Conservation (phyloP, 2,329 filamentous ascomycete genomes). For the Talaromyces sp. region DNA sequence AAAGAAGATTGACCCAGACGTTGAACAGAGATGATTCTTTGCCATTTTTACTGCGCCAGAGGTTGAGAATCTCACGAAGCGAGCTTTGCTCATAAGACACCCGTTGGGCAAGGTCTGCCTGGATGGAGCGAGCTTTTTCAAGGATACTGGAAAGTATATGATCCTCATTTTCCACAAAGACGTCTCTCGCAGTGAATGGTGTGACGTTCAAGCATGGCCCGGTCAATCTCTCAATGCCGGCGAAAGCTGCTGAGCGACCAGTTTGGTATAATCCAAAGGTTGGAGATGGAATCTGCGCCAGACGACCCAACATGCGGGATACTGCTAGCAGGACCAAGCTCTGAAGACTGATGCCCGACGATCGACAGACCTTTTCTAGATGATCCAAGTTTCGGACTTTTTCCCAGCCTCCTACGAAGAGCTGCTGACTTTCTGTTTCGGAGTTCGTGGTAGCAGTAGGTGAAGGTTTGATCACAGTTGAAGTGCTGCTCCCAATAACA, state of each 20-base stretch:
- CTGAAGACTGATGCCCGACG: slow-evolving; percentile 19
- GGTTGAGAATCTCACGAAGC: slow-evolving; percentile 20
- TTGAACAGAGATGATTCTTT: slow-evolving; percentile 20
- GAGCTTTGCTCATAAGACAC: slow-evolving; percentile 25
- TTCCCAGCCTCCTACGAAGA: slow-evolving; percentile 20
- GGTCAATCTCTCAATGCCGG: slow-evolving; percentile 20
- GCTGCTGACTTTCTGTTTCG: slow-evolving; percentile 8
- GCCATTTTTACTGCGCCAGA: not conserved
- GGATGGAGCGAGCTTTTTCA: slow-evolving; percentile 15
- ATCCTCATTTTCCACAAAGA: not conserved
- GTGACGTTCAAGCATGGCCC: slow-evolving; percentile 29
- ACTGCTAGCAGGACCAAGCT: slow-evolving; percentile 25
- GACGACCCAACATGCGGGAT: slow-evolving; percentile 20
- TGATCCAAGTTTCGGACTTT: slow-evolving; percentile 19
- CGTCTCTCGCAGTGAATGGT: slow-evolving; percentile 19
- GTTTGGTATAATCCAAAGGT: slow-evolving; percentile 28
- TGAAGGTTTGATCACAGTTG: slow-evolving; percentile 15
- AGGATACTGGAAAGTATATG: not conserved
- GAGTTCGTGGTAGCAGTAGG: not conserved
- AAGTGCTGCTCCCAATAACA: slow-evolving; percentile 11
- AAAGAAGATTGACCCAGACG: slow-evolving; percentile 28
- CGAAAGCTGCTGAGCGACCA: slow-evolving; percentile 24
- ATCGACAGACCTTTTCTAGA: slow-evolving; percentile 18
- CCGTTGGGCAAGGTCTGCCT: slow-evolving; percentile 21
- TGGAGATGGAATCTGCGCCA: slow-evolving; percentile 17